A percentile compares a stretch with the other conserved stretches of the same genome.
Conservation (phyloP, 164 flowering plant genomes). For the Echeveria elegans region DNA sequence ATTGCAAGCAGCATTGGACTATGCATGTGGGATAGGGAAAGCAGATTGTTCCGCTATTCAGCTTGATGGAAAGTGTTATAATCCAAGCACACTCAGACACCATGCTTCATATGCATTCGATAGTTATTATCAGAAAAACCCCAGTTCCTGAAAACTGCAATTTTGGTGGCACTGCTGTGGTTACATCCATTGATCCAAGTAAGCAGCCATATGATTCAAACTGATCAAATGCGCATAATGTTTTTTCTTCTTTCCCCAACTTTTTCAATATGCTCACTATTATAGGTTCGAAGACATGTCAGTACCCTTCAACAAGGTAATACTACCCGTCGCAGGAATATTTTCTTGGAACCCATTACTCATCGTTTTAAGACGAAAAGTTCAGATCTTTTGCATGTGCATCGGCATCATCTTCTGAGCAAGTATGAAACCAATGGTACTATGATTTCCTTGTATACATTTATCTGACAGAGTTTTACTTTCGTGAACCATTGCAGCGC, state of each 20-base stretch:
- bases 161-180: conserved; percentile 70
- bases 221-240: too few species aligned
- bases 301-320: conserved; percentile 8
- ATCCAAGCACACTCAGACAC: conserved; percentile 15
- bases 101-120: conserved; percentile 96
- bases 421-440: too few species aligned
- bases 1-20: conserved; percentile 10
- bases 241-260: too few species aligned
- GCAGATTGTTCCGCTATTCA: conserved; percentile 10
- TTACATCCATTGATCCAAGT: conserved; percentile 71
- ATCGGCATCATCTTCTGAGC: too few species aligned
- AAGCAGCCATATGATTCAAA: too few species aligned
- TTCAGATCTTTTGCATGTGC: too few species aligned
- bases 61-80: neutral
- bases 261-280: neutral
- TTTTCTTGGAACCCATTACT: too few species aligned
- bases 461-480: too few species aligned
- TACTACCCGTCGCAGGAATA: too few species aligned
- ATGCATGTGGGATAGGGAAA: conserved; percentile 5
- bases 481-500: too few species aligned
- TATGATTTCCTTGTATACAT: too few species aligned
- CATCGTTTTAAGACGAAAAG: too few species aligned
- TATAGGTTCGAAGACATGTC: conserved; percentile 6
- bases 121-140: conserved; percentile 67
- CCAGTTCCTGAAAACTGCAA: conserved; percentile 80